Percentiles rank a stretch among this genome's conserved stretches.
Conservation (phyloP, 1,139 yeast genomes). For the Waltiozyma sp. region DNA sequence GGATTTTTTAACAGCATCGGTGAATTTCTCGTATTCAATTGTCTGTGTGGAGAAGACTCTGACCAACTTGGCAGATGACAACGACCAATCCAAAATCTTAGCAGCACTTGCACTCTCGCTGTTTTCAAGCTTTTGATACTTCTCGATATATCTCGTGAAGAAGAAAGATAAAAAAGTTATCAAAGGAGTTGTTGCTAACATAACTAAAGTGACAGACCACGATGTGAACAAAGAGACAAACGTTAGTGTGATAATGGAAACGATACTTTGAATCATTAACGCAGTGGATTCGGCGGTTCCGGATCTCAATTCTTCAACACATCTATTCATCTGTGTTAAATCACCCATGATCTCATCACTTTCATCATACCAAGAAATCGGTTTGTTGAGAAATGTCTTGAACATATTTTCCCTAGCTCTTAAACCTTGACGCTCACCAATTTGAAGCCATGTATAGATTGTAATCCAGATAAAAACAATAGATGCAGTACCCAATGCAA, state of each 20-base stretch:
- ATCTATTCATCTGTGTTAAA: constrained; percentile 54
- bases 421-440: constrained; percentile 63
- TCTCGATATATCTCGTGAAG: constrained; percentile 42
- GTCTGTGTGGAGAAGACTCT: constrained; percentile 50
- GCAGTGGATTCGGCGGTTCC: constrained; percentile 66
- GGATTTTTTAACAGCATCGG: constrained; percentile 29
- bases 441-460: constrained; percentile 49
- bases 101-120: constrained; percentile 43
- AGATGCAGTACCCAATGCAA: constrained; percentile 46
- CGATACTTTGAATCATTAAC: constrained; percentile 37
- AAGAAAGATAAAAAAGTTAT: constrained; percentile 38
- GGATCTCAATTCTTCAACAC: constrained; percentile 65
- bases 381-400: constrained; percentile 26
- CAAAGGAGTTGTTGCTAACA: constrained; percentile 62
- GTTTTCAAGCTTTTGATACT: constrained; percentile 49
- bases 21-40: constrained; percentile 38
- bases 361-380: constrained; percentile 50
- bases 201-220: constrained; percentile 75
- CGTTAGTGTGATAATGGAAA: constrained; percentile 45
- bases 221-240: constrained; percentile 65
- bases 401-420: constrained; percentile 41
- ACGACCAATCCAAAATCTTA: constrained; percentile 57
- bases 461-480: constrained; percentile 45
- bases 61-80: constrained; percentile 48
- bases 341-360: constrained; percentile 48